A percentile compares a stretch with the other conserved stretches of the same genome.
Evolutionary conservation across 495 filamentous ascomycete species (phyloP).

Genomic region (Neurospora sp.): DNA sequence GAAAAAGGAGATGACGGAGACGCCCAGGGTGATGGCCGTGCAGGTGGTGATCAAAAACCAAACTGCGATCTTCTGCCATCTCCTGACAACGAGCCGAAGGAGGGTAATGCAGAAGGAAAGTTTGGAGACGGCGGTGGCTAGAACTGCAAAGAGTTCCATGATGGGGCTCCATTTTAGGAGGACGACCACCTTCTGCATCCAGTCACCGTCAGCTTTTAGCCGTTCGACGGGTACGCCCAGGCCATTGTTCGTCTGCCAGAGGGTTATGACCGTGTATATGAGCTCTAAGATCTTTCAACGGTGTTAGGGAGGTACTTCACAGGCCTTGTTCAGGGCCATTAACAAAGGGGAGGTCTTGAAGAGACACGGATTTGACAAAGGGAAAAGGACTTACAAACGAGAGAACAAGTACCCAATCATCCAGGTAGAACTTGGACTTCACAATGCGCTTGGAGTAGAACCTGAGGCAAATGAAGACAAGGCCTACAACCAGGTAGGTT

Average conservation of each 20-base stretch:
- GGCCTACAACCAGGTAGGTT: neutral
- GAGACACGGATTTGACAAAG: neutral
- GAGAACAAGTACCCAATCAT: neutral
- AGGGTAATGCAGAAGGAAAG: slow-evolving; percentile 4
- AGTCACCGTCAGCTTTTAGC: neutral
- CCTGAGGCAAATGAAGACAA: neutral
- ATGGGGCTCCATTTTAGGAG: slow-evolving; percentile 24
- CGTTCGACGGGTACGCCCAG: neutral
- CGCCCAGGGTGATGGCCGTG: neutral
- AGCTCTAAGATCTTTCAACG: neutral
- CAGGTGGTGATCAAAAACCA: slow-evolving; percentile 3
- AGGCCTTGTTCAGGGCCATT: no score
- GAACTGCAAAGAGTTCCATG: slow-evolving; percentile 1
- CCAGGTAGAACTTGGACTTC: neutral
- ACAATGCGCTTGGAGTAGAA: neutral
- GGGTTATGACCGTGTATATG: neutral
- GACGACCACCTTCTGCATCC: slow-evolving; percentile 6
- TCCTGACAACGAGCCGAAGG: neutral
- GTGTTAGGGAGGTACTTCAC: neutral
- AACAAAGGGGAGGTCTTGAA: neutral
- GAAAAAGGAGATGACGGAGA: neutral
- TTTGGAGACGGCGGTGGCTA: slow-evolving; percentile 1
- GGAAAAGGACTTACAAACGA: neutral
- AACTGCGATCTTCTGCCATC: neutral
- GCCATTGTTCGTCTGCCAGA: neutral